Evolutionary conservation across 306 rosid genomes (phyloP), one percentile per base, ranked within the genome.

Genomic region (Pachyrhizus erosus): DNA sequence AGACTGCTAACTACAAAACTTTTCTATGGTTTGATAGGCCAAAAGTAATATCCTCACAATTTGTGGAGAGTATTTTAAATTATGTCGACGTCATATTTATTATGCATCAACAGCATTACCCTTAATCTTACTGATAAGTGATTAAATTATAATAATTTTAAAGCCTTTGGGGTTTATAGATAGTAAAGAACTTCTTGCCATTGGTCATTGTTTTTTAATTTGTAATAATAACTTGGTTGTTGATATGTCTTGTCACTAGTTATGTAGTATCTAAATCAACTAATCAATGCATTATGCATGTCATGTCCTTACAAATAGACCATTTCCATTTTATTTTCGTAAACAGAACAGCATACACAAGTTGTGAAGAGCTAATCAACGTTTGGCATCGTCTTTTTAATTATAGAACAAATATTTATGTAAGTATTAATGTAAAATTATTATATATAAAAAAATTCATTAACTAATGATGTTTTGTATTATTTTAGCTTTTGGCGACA

Each of bases 31-130:
- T 66, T 37, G 7, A 66, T 66, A 34, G 49, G 72, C 72, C 9
- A 66, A 11, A 66, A 18, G 72, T 66, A 37, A n/a, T 66, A 37
- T 66, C 72, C 10, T 66, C 27, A 66, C 37, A 66, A 66, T 34
- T n/a, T 66, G 72, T 66, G 37, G 72, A 66, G n/a, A 33, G 14
- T 66, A 14, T 66, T 33, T 34, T 27, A 34, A n/a, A 34, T 33
- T 34, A 37, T 34, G 29, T 37, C 48, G 1, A 66, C 11, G 0
- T 66, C 48, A 37, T 37, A 66, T 39, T 37, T 18, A 67, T 67
- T 10, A 10, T 67, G 4, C 51, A 67, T 39, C 46, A 2, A 42
- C 14, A 11, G 18, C 67, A 26, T 26, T 24, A 5, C 3, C 12
- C 10, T 7, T 2, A 37, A 60, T 60, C 18, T 60, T 60, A 55